Evolutionary conservation across 441 rosid species (phyloP), one percentile per base, ranked within the genome.

Genomic region (Erodium trifolium): DNA sequence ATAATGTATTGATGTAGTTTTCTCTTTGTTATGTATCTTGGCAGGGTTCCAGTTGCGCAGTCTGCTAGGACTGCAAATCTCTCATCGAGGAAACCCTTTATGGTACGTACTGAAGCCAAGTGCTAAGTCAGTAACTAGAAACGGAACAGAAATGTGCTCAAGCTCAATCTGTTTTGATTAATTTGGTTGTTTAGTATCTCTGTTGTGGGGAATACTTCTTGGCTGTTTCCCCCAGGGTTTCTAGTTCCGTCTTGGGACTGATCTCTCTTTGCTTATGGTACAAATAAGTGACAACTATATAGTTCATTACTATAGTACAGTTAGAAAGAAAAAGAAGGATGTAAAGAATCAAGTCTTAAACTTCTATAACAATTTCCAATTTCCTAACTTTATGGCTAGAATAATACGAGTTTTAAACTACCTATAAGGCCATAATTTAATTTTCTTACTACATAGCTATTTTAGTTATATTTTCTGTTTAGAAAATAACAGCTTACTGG

Each of bases 1-100:
- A 49, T 13, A 49, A 49, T n/a, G 4, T 49, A 49, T 49, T 49
- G 67, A 23, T 66, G 37, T 45, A 49, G 18, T 34, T 66, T 37
- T 80, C 59, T 66, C 67, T 65, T 64, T 79, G 19, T 78, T 37
- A 64, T 67, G 70, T 39, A 43, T 59, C 53, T 65, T 68, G 74
- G 49, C 80, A 87, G 98, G 76, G 74, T 80, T 71, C 79, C 82
- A 16, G 72, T 62, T 53, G 78, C 77, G 72, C 67, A 84, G 37
- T 74, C 74, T 70, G 77, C 70, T n/a, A 83, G 76, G 79, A 75
- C 80, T 73, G 73, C 69, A 73, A 76, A 70, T 71, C 62, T 35
- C 71, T 65, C 82, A 17, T 53, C 75, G 49, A 80, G 79, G 84
- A 87, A 75, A 77, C 70, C 80, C 76, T 79, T 72, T 17, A 70